A percentile compares a stretch with the other conserved stretches of the same genome.
Conservation (phyloP, 805 yeast species). For the Lipomyces starkeyi region DNA sequence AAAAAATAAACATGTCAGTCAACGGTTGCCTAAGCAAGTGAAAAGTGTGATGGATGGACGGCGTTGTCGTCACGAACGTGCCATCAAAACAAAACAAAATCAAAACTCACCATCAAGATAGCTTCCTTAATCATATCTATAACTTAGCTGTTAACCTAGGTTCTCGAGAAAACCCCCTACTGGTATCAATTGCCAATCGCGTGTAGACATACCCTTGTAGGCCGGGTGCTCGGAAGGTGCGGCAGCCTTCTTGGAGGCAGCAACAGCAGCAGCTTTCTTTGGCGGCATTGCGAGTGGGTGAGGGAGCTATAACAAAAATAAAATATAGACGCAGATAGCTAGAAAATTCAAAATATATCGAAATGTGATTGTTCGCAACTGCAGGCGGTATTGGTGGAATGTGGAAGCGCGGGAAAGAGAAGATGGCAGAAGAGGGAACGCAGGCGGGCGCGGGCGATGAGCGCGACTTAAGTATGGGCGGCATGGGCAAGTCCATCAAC, state of each 20-base stretch:
- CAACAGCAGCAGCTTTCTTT: slow-evolving; percentile 36
- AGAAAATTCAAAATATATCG: background rate
- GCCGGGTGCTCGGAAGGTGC: slow-evolving; percentile 45
- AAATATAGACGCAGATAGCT: background rate
- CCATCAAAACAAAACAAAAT: slow-evolving; percentile 4
- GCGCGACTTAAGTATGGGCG: slow-evolving; percentile 7
- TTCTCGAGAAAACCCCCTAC: background rate
- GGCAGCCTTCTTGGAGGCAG: slow-evolving; percentile 41
- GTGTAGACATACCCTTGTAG: slow-evolving; percentile 47
- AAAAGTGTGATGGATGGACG: slow-evolving; percentile 4
- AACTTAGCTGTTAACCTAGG: slow-evolving; percentile 35
- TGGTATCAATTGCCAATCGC: background rate
- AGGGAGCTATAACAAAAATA: slow-evolving; percentile 3
- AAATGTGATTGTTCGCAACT: background rate
- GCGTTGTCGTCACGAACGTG: background rate
- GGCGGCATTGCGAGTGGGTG: slow-evolving; percentile 36
- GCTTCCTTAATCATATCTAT: slow-evolving; percentile 72
- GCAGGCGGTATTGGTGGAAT: background rate
- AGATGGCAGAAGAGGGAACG: background rate
- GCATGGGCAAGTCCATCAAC: slow-evolving; percentile 9
- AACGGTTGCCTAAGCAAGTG: background rate
- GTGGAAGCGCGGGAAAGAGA: background rate
- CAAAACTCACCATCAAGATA: slow-evolving; percentile 45
- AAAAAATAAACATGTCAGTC: background rate
- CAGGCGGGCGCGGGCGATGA: slow-evolving; percentile 13